Base-by-base conservation (phyloP, 2,329 filamentous ascomycete genomes). In the Colletotrichum liaoningense region DNA sequence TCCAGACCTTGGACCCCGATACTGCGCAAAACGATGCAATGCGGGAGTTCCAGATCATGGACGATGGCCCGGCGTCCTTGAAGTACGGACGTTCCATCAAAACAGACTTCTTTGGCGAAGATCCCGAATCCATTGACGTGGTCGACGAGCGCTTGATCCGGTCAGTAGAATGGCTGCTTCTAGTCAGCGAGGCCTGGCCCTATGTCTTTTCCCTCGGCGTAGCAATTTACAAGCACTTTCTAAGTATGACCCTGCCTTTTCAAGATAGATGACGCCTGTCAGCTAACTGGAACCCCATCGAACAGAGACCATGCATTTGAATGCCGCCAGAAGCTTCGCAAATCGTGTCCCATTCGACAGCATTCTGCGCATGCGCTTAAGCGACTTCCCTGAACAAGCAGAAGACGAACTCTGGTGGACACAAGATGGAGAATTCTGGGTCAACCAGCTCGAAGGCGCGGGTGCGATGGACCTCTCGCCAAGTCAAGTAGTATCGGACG, bases 101-200 rank as follows among this genome's bases (percentile, higher is more conserved):
- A 79, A 85, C 88, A 6, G 91, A 93, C 73, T 94, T 97, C 78
- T 90, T 95, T 66, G 91, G 92, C 4, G 89, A 91, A 2, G 86
- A 91, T 83, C 84, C 85, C 9, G 86, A 85, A 68, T 79, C 78
- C 11, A 84, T 92, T 11, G 87, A 91, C 8, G 83, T 87, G 56
- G 90, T 93, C 72, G 92, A 96, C 75, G 90, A 93, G 77, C 82
- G 88, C 42, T 87, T 98, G 64, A 94, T 98, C 58, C 89, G 93
- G 69, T 92, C 93, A 49, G 84, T 98, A 72, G 94, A 97, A 79
- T 98, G 96, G 95, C 92, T 96, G 80, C 85, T 94, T 71, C 88
- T 94, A 69, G 89, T 96, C 9, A 90, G 93, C 63, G 92, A 90
- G 14, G 88, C 93, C 67, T 95, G 93, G 92, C 86, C 88, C 19